Evolutionary conservation across 345 rosid species (phyloP).

Genomic region (Rhodamnia rubescens): DNA sequence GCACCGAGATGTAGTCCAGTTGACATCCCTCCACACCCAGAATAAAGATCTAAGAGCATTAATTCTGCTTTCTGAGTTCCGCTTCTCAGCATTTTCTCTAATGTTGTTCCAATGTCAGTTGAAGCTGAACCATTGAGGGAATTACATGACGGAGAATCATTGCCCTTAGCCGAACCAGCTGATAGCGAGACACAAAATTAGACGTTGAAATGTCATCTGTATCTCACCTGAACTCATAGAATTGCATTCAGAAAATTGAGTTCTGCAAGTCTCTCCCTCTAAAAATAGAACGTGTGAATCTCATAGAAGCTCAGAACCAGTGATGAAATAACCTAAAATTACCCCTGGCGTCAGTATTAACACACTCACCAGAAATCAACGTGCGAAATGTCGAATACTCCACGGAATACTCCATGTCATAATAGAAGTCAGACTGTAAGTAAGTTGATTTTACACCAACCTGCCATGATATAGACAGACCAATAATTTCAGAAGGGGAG

Average conservation of each 20-base stretch:
- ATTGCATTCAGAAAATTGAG: background rate
- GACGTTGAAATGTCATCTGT: background rate
- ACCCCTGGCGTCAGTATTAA: background rate
- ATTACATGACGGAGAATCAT: constrained; percentile 5
- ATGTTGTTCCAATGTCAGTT: constrained; percentile 3
- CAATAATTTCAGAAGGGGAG: background rate
- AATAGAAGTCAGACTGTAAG: constrained; percentile 48
- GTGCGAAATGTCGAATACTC: constrained; percentile 81
- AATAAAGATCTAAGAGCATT: constrained; percentile 64
- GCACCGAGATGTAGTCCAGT: constrained; percentile 90
- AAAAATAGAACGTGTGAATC: background rate
- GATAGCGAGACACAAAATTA: background rate
- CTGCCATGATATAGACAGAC: constrained; percentile 29
- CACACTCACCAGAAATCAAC: constrained; percentile 37
- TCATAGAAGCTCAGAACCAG: background rate
- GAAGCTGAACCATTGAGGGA: constrained; percentile 6
- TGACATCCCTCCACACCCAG: constrained; percentile 99
- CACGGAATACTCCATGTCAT: constrained; percentile 86
- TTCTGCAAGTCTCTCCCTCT: background rate
- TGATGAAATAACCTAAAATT: background rate
- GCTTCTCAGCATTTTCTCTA: constrained; percentile 11
- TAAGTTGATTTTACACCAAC: constrained; percentile 27
- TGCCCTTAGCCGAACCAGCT: background rate
- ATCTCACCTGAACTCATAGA: background rate
- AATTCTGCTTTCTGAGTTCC: constrained; percentile 31